Evolutionary conservation across 805 yeast species (phyloP).

Genomic region (Candida vaughaniae): DNA sequence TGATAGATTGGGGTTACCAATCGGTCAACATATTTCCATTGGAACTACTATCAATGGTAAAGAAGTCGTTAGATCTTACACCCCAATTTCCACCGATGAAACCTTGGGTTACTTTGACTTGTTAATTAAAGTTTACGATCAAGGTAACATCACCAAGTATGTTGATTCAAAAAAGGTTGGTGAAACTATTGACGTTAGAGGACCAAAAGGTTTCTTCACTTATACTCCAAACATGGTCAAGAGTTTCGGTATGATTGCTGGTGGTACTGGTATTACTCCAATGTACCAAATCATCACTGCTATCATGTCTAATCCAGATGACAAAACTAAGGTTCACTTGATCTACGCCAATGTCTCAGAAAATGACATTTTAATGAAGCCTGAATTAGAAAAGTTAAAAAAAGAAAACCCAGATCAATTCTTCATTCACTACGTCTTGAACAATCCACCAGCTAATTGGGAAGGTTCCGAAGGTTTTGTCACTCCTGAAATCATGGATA

Average conservation of each 20-base stretch:
- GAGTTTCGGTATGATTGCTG: constrained; percentile 86
- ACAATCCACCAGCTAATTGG: constrained; percentile 74
- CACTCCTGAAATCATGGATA: constrained; percentile 68
- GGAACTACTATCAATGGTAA: constrained; percentile 74
- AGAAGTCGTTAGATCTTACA: constrained; percentile 81
- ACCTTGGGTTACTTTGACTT: constrained; percentile 81
- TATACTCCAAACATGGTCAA: constrained; percentile 77
- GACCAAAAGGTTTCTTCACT: constrained; percentile 88
- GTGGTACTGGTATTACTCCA: constrained; percentile 96
- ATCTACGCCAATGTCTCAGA: constrained; percentile 80
- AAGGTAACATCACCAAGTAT: constrained; percentile 78
- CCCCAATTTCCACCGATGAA: constrained; percentile 83
- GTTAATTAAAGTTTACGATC: constrained; percentile 79
- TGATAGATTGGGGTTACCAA: constrained; percentile 82
- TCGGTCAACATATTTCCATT: constrained; percentile 90
- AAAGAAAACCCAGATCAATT: constrained; percentile 57
- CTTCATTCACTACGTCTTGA: constrained; percentile 69
- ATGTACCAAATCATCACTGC: constrained; percentile 91
- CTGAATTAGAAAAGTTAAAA: constrained; percentile 72
- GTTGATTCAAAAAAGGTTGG: constrained; percentile 75
- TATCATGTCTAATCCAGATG: constrained; percentile 71
- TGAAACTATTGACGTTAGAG: constrained; percentile 73
- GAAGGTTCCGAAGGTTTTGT: constrained; percentile 76
- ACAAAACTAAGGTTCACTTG: constrained; percentile 70
- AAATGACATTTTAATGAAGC: constrained; percentile 75